phyloP scores from a whole-genome alignment of 495 filamentous ascomycete genomes.

The Podospora appendiculata region DNA sequence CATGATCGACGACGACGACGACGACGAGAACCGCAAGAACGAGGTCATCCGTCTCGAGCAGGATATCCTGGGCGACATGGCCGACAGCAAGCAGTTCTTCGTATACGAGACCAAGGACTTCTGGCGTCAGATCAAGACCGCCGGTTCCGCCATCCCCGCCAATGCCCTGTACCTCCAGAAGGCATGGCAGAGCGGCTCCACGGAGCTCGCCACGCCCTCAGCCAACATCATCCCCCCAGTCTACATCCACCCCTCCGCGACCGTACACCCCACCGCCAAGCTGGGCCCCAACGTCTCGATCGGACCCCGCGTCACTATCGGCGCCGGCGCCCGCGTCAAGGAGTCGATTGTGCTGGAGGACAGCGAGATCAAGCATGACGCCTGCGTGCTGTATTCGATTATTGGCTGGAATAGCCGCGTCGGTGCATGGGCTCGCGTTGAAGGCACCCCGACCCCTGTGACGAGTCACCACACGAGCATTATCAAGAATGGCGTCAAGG shows the following conservation, averaged over 20 bases:
- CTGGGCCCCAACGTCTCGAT: conserved; percentile 95
- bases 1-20: conserved; percentile 69
- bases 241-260: conserved; percentile 93
- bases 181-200: conserved; percentile 75
- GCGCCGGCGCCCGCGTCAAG: conserved; percentile 85
- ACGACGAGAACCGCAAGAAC: conserved; percentile 63
- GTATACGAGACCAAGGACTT: conserved; percentile 99
- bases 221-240: conserved; percentile 90
- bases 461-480: conserved; percentile 89
- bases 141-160: conserved; percentile 92
- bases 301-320: conserved; percentile 76
- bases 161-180: conserved; percentile 97
- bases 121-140: conserved; percentile 99
- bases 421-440: conserved; percentile 94
- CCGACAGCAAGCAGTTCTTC: conserved; percentile 96
- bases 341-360: conserved; percentile 96
- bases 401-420: conserved; percentile 96
- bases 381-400: conserved; percentile 92
- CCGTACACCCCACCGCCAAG: conserved; percentile 91
- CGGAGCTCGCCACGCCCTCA: conserved; percentile 76
- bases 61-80: conserved; percentile 92
- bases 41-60: conserved; percentile 94
- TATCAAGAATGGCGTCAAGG: conserved; percentile 94
- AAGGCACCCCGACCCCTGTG: conserved; percentile 87
- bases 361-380: conserved; percentile 92